phyloP scores from a whole-genome alignment of 345 rosid species.

The Adansonia digitata region DNA sequence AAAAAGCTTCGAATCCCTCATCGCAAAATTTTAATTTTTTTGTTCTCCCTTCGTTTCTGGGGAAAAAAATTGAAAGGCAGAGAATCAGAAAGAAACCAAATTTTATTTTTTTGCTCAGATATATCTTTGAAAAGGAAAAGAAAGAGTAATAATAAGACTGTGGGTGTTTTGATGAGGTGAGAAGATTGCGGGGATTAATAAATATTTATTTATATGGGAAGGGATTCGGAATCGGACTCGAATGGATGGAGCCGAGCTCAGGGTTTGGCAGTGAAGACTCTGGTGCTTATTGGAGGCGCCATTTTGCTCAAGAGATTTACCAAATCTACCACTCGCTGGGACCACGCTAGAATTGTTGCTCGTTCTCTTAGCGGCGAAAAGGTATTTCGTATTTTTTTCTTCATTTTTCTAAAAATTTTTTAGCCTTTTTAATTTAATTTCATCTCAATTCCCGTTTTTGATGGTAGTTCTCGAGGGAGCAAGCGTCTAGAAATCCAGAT shows the following conservation, averaged over 20 bases:
- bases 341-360: constrained; percentile 67
- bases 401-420: neutral
- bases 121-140: neutral
- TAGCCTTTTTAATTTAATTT: constrained; percentile 2
- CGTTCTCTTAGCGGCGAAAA: constrained; percentile 77
- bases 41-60: neutral
- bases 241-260: constrained; percentile 73
- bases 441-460: neutral
- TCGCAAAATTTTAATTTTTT: neutral
- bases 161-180: constrained; percentile 10
- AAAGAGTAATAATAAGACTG: neutral
- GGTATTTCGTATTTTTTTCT: constrained; percentile 29
- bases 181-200: neutral
- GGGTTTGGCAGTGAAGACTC: constrained; percentile 61
- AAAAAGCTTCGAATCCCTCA: neutral
- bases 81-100: too few relatives aligned
- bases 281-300: constrained; percentile 71
- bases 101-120: too few relatives aligned
- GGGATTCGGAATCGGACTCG: constrained; percentile 46
- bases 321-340: constrained; percentile 89
- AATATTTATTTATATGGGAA: constrained; percentile 17
- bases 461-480: constrained; percentile 69
- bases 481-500: constrained; percentile 83
- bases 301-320: constrained; percentile 76
- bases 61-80: neutral